These are phyloP conservation scores for Stagonosporopsis tanaceti DNA, from an alignment of 2,329 filamentous ascomycete species.

Conservation along the genomic window DNA sequence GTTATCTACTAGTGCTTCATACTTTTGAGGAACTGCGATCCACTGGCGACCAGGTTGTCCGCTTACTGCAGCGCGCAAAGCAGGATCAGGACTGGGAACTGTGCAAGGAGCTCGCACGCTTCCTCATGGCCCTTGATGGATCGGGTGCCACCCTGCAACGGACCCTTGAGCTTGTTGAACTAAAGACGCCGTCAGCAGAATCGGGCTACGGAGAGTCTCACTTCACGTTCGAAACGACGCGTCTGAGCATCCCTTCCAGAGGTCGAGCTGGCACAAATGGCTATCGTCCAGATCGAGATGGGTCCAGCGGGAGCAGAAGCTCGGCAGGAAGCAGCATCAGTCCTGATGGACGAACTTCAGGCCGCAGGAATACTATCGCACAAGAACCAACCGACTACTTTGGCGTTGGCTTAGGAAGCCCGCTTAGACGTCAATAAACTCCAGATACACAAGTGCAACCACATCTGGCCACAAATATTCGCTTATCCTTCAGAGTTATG, in stretches of 20 bases:
- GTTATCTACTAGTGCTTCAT: conserved; percentile 94
- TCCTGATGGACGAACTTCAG: conserved; percentile 23
- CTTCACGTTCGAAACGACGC: conserved; percentile 44
- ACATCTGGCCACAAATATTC: not conserved
- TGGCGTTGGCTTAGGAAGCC: conserved; percentile 27
- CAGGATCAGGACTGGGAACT: conserved; percentile 91
- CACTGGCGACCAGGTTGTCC: conserved; percentile 79
- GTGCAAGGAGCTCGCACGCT: conserved; percentile 93
- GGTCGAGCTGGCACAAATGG: conserved; percentile 31
- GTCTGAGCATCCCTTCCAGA: conserved; percentile 38
- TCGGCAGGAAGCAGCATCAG: conserved; percentile 30
- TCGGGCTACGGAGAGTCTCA: conserved; percentile 33
- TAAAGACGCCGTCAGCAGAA: conserved; percentile 42
- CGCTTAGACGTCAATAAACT: conserved; percentile 4
- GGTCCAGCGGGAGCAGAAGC: conserved; percentile 16
- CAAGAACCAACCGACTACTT: conserved; percentile 32
- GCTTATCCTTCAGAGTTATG: not conserved
- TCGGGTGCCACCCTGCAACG: conserved; percentile 80
- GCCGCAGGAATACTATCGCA: conserved; percentile 23
- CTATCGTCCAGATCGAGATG: conserved; percentile 11
- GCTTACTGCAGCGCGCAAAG: conserved; percentile 81
- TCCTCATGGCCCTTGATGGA: conserved; percentile 90
- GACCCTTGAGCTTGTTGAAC: conserved; percentile 66
- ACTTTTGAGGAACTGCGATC: conserved; percentile 70
- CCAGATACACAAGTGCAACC: not conserved